Evolutionary conservation across 139 green algal species (phyloP).

Genomic region (Closterium sp.): DNA sequence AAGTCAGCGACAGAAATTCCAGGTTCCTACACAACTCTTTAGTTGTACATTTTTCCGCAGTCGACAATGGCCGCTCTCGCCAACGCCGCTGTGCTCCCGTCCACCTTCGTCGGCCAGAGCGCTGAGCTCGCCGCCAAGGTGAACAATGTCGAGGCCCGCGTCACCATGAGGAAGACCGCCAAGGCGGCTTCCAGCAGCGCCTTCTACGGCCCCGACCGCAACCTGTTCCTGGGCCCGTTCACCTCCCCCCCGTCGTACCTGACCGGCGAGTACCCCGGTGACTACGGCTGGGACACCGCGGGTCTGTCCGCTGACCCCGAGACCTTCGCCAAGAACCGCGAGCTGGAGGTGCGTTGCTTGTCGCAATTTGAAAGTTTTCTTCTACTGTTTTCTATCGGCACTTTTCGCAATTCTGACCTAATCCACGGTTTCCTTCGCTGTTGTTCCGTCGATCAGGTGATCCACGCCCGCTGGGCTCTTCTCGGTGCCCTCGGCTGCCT

Average conservation of each 20-base stretch:
- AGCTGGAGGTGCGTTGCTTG: too few species aligned
- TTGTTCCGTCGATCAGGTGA: too few species aligned
- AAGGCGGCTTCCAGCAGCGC: constrained; percentile 4
- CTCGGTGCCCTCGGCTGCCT: constrained; percentile 73
- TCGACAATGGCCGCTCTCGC: too few species aligned
- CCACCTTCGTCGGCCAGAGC: constrained; percentile 37
- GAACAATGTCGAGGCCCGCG: constrained; percentile 11
- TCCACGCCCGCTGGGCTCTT: constrained; percentile 87
- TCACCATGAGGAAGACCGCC: constrained; percentile 29
- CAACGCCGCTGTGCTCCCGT: too few species aligned
- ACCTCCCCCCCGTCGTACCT: constrained; percentile 43
- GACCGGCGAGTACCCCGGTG: constrained; percentile 77
- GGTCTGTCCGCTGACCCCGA: constrained; percentile 65
- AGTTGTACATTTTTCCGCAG: not conserved
- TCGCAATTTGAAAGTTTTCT: too few species aligned
- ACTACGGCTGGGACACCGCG: constrained; percentile 95
- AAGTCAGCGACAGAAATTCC: not conserved
- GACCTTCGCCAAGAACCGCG: too few species aligned
- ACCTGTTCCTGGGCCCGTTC: constrained; percentile 53
- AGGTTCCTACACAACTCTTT: not conserved
- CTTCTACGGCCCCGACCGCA: constrained; percentile 23
- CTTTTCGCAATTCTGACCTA: too few species aligned
- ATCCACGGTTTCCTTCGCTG: too few species aligned
- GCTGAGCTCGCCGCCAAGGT: constrained; percentile 6
- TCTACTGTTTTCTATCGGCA: too few species aligned